phyloP scores from a whole-genome alignment of 192 early-diverging fungal species.

The Gorgonomyces haynaldii region DNA sequence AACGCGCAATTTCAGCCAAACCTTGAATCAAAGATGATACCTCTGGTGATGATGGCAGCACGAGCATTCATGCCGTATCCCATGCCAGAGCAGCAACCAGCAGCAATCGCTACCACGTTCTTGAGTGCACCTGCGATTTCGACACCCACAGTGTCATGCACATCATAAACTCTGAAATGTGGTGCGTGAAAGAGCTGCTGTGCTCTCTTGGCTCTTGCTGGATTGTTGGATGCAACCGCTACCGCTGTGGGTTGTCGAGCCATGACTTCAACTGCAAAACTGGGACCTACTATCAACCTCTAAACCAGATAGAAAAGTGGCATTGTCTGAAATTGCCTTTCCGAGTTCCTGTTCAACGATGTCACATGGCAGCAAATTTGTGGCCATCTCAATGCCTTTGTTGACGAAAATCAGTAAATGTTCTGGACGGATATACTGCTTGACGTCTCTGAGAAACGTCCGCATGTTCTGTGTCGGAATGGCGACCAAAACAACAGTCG shows the following conservation, averaged over 20 bases:
- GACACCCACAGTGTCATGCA: conserved; percentile 29
- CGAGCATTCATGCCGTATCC: conserved; percentile 39
- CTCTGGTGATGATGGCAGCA: conserved; percentile 40
- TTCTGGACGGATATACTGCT: conserved; percentile 15
- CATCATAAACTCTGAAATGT: conserved; percentile 36
- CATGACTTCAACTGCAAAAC: conserved; percentile 37
- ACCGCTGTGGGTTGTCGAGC: conserved; percentile 33
- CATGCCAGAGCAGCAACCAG: conserved; percentile 31
- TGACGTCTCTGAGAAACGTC: conserved; percentile 18
- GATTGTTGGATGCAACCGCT: conserved; percentile 20
- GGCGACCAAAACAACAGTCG: conserved; percentile 29
- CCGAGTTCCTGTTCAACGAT: conserved; percentile 31
- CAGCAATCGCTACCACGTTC: conserved; percentile 41
- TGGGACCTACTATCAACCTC: too few species aligned
- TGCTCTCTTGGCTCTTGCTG: conserved; percentile 19
- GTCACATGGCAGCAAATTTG: conserved; percentile 26
- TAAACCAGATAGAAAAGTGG: conserved; percentile 38
- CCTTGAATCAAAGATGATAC: conserved; percentile 7
- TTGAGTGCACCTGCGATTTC: conserved; percentile 40
- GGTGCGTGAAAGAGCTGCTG: conserved; percentile 40
- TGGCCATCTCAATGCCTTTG: conserved; percentile 39
- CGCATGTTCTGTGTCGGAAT: conserved; percentile 45
- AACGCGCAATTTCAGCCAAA: conserved; percentile 29
- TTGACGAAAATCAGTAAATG: conserved; percentile 43
- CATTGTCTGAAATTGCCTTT: conserved; percentile 13